Conservation (phyloP, 176 grass and related monocot species). For the Pharus latifolius region DNA sequence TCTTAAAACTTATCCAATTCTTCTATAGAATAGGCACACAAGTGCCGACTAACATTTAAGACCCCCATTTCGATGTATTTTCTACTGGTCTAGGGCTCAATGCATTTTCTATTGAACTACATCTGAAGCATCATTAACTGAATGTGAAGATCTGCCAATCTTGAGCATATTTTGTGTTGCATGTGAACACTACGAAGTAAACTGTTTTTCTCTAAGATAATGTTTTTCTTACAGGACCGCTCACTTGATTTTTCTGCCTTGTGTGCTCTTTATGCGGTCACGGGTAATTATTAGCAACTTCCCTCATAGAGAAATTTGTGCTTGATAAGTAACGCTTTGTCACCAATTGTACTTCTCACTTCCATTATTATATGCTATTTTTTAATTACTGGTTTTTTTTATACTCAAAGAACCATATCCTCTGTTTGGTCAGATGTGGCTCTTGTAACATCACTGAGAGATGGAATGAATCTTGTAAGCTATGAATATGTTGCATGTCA, state of each 20-base stretch:
- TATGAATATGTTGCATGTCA: slow-evolving; percentile 99
- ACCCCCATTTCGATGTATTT: no score
- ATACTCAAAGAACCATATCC: slow-evolving; percentile 4
- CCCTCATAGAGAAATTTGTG: slow-evolving; percentile 1
- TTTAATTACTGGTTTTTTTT: not conserved
- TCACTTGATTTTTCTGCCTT: slow-evolving; percentile 92
- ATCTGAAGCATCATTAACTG: no score
- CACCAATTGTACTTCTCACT: no score
- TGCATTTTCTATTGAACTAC: no score
- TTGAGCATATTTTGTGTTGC: not conserved
- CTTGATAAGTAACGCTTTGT: not conserved
- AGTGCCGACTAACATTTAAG: not conserved
- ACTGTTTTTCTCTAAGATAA: slow-evolving; percentile 14
- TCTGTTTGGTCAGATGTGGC: slow-evolving; percentile 66
- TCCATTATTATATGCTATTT: not conserved
- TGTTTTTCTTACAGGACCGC: slow-evolving; percentile 64
- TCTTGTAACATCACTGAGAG: slow-evolving; percentile 95
- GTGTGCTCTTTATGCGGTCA: slow-evolving; percentile 93
- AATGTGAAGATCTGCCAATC: no score
- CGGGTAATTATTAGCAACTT: slow-evolving; percentile 40
- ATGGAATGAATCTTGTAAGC: slow-evolving; percentile 99
- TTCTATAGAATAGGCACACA: not conserved
- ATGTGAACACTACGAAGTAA: not conserved
- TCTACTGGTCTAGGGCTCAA: no score
- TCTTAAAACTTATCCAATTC: not conserved